phyloP scores from a whole-genome alignment of 768 basidiomycete species.

The Hypholoma sublateritium region DNA sequence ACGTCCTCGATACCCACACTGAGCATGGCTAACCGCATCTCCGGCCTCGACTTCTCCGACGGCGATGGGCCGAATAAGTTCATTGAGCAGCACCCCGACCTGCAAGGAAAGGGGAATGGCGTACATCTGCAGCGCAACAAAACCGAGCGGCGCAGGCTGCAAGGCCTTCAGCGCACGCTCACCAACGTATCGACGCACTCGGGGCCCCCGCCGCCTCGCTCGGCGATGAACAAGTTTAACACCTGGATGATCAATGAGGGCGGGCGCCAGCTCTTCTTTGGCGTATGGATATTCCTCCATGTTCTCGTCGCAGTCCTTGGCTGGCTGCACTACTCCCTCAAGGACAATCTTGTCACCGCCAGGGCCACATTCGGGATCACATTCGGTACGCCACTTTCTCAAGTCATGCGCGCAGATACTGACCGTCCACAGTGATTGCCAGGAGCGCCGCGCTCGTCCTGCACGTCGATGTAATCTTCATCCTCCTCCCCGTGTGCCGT shows the following conservation, averaged over 20 bases:
- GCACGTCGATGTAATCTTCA: conserved; percentile 90
- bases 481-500: conserved; percentile 92
- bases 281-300: conserved; percentile 79
- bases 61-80: conserved; percentile 34
- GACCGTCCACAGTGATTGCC: conserved; percentile 62
- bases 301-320: conserved; percentile 76
- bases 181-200: conserved; percentile 31
- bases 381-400: conserved; percentile 54
- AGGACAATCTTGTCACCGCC: conserved; percentile 73
- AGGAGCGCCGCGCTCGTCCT: conserved; percentile 87
- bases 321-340: conserved; percentile 72
- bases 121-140: conserved; percentile 78
- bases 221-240: conserved; percentile 47
- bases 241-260: conserved; percentile 98
- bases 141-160: conserved; percentile 78
- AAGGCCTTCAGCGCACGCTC: conserved; percentile 75
- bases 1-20: conserved; percentile 29
- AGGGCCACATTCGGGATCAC: conserved; percentile 72
- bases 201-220: conserved; percentile 34
- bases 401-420: not conserved
- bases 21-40: conserved; percentile 46
- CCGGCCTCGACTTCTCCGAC: conserved; percentile 72
- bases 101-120: conserved; percentile 26
- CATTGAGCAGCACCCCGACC: conserved; percentile 55
- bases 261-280: conserved; percentile 75